Conservation (phyloP, 2,329 filamentous ascomycete species). For the Arachnomyces sp. region DNA sequence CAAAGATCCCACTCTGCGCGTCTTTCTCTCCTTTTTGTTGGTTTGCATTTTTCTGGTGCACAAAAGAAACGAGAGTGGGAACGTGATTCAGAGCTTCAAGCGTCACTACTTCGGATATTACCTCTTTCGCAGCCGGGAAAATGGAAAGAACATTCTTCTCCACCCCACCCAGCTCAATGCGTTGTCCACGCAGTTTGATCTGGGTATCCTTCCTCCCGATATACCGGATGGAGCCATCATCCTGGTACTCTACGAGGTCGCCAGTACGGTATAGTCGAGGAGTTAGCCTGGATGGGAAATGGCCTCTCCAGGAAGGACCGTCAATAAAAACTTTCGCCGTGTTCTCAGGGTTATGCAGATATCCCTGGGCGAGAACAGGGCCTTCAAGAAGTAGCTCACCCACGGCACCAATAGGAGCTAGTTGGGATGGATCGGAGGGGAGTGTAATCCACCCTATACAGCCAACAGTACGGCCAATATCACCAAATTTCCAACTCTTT, state of each 20-base stretch:
- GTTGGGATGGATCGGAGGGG: constrained; percentile 24
- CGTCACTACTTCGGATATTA: no score
- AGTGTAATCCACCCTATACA: no score
- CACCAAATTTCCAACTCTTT: no score
- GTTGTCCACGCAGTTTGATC: constrained; percentile 11
- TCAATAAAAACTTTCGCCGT: constrained; percentile 16
- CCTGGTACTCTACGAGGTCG: constrained; percentile 11
- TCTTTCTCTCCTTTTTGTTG: no score
- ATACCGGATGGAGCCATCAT: constrained; percentile 13
- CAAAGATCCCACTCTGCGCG: no score
- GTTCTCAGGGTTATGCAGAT: constrained; percentile 21
- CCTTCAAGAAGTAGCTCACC: constrained; percentile 38
- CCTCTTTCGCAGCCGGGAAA: no score
- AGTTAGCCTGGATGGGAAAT: no score
- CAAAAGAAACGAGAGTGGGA: no score
- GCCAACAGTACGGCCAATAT: no score
- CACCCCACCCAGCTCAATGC: constrained; percentile 39
- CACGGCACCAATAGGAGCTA: constrained; percentile 31
- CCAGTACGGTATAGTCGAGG: constrained; percentile 13
- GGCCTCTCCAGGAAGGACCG: constrained; percentile 8
- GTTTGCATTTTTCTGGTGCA: no score
- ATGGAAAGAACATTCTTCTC: no score
- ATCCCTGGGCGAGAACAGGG: constrained; percentile 20
- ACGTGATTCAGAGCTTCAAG: no score
- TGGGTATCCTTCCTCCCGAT: constrained; percentile 10